Conservation (phyloP, 345 rosid species). For the Eucalyptus pumila region DNA sequence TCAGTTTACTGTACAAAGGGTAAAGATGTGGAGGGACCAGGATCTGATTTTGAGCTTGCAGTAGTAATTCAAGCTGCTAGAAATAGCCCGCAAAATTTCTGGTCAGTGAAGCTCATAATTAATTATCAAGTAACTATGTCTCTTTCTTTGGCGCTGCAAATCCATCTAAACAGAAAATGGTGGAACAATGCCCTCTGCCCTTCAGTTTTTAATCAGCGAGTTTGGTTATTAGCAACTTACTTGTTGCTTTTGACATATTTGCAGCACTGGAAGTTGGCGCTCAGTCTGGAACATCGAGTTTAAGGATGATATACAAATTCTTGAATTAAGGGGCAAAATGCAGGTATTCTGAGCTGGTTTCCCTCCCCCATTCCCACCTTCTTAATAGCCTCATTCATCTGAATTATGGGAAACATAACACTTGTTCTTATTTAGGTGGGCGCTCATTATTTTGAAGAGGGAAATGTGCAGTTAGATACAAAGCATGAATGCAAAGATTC, state of each 20-base stretch:
- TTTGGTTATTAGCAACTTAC: not conserved
- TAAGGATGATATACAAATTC: conserved; percentile 64
- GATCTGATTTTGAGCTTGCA: conserved; percentile 78
- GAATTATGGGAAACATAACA: not conserved
- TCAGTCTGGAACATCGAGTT: conserved; percentile 81
- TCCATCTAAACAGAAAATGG: not conserved
- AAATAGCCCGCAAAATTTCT: conserved; percentile 92
- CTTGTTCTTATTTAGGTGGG: conserved; percentile 46
- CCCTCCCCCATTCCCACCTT: not conserved
- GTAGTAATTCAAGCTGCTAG: conserved; percentile 77
- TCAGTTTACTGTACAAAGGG: conserved; percentile 69
- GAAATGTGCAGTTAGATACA: conserved; percentile 95
- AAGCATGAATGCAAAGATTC: conserved; percentile 76
- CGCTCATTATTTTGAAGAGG: conserved; percentile 98
- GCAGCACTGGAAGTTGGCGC: conserved; percentile 94
- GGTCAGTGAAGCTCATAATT: conserved; percentile 30
- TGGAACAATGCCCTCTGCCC: not conserved
- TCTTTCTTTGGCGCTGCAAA: not conserved
- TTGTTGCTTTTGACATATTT: not conserved
- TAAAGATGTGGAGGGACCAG: conserved; percentile 77
- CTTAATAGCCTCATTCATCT: not conserved
- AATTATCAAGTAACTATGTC: not conserved
- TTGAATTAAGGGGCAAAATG: conserved; percentile 64
- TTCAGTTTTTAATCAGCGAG: not conserved
- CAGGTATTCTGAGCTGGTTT: conserved; percentile 38